phyloP scores from a whole-genome alignment of 2,329 filamentous ascomycete species.

The Scleromitrula shiraiana region DNA sequence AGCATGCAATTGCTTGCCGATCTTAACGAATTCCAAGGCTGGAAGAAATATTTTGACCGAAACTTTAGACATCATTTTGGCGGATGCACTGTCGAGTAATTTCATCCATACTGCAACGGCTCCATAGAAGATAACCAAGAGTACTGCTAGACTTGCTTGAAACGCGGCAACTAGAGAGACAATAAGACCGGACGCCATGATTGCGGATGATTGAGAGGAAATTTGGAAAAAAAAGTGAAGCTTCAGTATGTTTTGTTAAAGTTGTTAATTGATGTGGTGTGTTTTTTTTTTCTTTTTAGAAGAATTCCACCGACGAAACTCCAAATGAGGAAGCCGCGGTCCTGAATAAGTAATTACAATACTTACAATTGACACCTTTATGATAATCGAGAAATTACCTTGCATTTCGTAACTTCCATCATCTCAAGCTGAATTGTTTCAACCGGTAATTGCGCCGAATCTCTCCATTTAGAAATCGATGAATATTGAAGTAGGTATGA shows the following conservation, averaged over 20 bases:
- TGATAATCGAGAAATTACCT: too few relatives aligned
- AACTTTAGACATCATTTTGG: constrained; percentile 38
- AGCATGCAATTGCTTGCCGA: constrained; percentile 36
- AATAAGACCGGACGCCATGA: constrained; percentile 23
- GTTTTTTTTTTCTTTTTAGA: background rate
- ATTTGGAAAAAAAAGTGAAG: background rate
- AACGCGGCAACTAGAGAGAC: constrained; percentile 38
- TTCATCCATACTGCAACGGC: constrained; percentile 33
- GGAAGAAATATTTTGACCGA: constrained; percentile 42
- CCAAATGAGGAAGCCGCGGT: background rate
- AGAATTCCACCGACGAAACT: background rate
- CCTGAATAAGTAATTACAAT: too few relatives aligned
- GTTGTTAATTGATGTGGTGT: background rate
- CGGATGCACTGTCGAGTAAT: constrained; percentile 31
- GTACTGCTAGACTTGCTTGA: constrained; percentile 40
- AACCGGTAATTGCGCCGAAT: too few relatives aligned
- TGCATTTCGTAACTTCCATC: too few relatives aligned
- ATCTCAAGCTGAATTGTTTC: too few relatives aligned
- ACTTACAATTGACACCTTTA: too few relatives aligned
- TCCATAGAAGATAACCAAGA: constrained; percentile 40
- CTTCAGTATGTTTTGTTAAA: background rate
- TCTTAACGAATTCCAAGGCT: constrained; percentile 38
- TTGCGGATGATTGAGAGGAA: background rate
- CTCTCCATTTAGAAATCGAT: too few relatives aligned
- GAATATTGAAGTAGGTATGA: too few relatives aligned